These are phyloP conservation scores for Gaeumannomyces tritici DNA, from an alignment of 2,329 filamentous ascomycete species.

Conservation along the genomic window DNA sequence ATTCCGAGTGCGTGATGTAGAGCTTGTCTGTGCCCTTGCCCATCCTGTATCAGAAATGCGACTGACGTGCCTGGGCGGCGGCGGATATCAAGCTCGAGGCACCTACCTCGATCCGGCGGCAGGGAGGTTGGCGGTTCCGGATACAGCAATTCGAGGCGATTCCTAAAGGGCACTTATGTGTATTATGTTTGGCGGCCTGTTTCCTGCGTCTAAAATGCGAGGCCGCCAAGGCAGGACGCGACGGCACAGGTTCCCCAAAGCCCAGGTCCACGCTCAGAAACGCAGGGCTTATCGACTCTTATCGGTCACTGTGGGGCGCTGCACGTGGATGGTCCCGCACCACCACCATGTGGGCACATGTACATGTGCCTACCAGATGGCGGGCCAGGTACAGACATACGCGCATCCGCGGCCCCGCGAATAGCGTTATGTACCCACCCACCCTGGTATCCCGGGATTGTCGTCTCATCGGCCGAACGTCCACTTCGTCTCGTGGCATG, in stretches of 20 bases:
- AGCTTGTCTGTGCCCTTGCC: slow-evolving; percentile 48
- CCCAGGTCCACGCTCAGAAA: too few relatives aligned
- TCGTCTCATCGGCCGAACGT: background rate
- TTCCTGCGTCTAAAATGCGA: background rate
- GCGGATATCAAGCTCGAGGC: background rate
- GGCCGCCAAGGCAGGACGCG: background rate
- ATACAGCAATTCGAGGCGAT: background rate
- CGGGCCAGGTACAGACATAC: too few relatives aligned
- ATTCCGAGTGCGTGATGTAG: slow-evolving; percentile 92
- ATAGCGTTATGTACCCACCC: background rate
- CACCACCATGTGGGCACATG: too few relatives aligned
- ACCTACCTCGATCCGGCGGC: background rate
- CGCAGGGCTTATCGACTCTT: background rate
- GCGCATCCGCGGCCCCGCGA: too few relatives aligned
- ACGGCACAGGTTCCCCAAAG: too few relatives aligned
- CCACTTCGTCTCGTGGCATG: background rate
- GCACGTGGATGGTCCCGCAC: too few relatives aligned
- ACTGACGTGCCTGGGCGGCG: background rate
- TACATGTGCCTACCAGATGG: background rate
- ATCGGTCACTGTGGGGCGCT: background rate
- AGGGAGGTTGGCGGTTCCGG: too few relatives aligned
- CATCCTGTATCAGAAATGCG: slow-evolving; percentile 20
- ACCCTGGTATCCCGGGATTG: background rate
- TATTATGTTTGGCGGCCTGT: background rate
- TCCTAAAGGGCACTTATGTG: background rate